phyloP scores from a whole-genome alignment of 352 stramenopile genomes.

The Saprolegnia parasitica region DNA sequence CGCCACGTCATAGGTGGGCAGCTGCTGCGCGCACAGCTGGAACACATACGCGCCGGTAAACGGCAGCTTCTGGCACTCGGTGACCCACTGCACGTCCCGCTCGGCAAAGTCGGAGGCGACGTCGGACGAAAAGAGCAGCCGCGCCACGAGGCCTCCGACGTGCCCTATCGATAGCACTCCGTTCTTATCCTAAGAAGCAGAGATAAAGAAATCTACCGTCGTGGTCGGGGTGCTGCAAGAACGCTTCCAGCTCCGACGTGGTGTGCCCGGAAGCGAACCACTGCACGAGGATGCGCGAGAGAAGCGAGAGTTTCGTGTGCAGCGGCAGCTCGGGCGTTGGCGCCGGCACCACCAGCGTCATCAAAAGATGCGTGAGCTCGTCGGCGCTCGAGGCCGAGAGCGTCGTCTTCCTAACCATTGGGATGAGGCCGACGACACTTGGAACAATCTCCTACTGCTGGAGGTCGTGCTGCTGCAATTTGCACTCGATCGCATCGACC shows the following conservation, averaged over 20 bases:
- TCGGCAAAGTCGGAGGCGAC: conserved; percentile 54
- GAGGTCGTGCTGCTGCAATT: conserved; percentile 60
- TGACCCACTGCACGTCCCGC: conserved; percentile 69
- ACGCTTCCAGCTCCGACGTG: conserved; percentile 53
- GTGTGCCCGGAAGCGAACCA: conserved; percentile 76
- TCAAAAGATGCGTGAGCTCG: conserved; percentile 57
- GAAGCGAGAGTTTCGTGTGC: conserved; percentile 39
- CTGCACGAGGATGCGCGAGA: conserved; percentile 74
- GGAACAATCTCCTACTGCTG: conserved; percentile 24
- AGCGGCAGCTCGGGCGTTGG: not conserved
- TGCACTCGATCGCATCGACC: conserved; percentile 79
- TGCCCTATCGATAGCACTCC: not conserved
- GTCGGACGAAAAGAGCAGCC: conserved; percentile 70
- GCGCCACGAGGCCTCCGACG: conserved; percentile 38
- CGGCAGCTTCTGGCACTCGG: conserved; percentile 62
- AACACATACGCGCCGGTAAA: conserved; percentile 82
- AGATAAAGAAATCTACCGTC: not conserved
- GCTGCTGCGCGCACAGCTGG: conserved; percentile 56
- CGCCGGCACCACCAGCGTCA: conserved; percentile 52
- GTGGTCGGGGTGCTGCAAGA: conserved; percentile 46
- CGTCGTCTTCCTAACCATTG: not conserved
- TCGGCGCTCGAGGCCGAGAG: conserved; percentile 21
- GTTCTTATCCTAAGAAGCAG: not conserved
- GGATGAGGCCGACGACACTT: not conserved
- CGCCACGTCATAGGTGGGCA: conserved; percentile 34